Evolutionary conservation across 2,329 filamentous ascomycete species (phyloP), one percentile per base, ranked within the genome.

Genomic region (Trichothecium roseum): DNA sequence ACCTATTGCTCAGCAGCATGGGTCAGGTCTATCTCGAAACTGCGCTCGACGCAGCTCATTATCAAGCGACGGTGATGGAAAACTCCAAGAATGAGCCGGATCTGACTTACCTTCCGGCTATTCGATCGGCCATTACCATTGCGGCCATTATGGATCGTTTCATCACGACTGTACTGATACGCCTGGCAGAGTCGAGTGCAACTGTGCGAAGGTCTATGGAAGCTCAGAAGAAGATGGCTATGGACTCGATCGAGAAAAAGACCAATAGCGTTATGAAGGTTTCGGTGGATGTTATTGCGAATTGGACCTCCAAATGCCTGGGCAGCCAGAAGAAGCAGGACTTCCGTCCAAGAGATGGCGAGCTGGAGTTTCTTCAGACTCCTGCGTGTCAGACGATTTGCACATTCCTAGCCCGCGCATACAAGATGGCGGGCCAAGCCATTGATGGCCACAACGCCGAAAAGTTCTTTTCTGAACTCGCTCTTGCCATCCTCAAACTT

Each of bases 71-170:
- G 1, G 67, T 79, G 1, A 82, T 91, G 50, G 89, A 96, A 55
- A 78, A 72, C 46, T 63, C 71, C 35, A 95, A 89, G 57, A 74
- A 69, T 12, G 89, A 95, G 52, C 91, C 91, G 0, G 89, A 98
- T 55, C 71, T 96, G 34, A 72, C 73, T 3, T 95, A 94, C 55
- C 70, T 98, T 28, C 75, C 80, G 6, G 77, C 78, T 8, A 70
- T 96, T 27, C 81, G 84, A 24, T 78, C 83, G 3, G 84, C 86
- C 8, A 85, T 94, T 36, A 88, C 80, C 36, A 89, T 95, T 43
- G 82, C 91, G 8, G 88, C 89, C 53, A 75, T 98, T 47, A 93
- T 96, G 77, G 81, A 89, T 47, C 85, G 86, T 42, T 94, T 91
- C 48, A 88, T 94, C 46, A 79, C 81, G 40, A 88, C 87, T 4